Evolutionary conservation across 2,329 filamentous ascomycete genomes (phyloP).

Genomic region (Colletotrichum brevisporum): DNA sequence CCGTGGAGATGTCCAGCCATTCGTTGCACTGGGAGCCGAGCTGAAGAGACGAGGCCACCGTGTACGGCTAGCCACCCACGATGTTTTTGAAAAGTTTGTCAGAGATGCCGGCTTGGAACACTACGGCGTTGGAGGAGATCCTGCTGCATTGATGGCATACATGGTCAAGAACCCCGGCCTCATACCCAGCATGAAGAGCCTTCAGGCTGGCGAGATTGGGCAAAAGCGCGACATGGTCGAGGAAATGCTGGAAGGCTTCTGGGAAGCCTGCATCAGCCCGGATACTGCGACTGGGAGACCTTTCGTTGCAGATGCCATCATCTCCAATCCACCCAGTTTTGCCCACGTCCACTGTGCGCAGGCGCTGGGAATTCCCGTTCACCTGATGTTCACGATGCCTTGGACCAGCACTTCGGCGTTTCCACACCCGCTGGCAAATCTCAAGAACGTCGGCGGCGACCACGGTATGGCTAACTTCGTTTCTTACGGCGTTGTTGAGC

Average conservation of each 20-base stretch:
- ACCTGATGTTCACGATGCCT: conserved; percentile 72
- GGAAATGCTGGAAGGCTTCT: conserved; percentile 44
- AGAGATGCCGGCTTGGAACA: conserved; percentile 61
- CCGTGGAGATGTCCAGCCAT: conserved; percentile 69
- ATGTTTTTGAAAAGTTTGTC: conserved; percentile 62
- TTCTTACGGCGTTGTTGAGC: conserved; percentile 78
- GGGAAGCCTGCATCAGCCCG: conserved; percentile 42
- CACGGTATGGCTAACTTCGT: conserved; percentile 77
- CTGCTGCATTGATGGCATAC: conserved; percentile 53
- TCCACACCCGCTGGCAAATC: conserved; percentile 80
- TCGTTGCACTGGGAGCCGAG: conserved; percentile 65
- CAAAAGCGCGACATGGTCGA: conserved; percentile 44
- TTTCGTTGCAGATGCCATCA: conserved; percentile 62
- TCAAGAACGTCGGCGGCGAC: conserved; percentile 66
- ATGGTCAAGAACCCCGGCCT: conserved; percentile 48
- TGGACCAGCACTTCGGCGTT: conserved; percentile 81
- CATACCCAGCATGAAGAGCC: conserved; percentile 45
- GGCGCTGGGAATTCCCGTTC: conserved; percentile 56
- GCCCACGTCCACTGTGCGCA: conserved; percentile 61
- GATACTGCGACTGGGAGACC: conserved; percentile 43
- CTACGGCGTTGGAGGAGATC: conserved; percentile 65
- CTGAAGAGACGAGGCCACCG: conserved; percentile 63
- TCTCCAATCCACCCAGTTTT: conserved; percentile 61
- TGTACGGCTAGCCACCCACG: conserved; percentile 65
- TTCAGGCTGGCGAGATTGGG: conserved; percentile 45